Percentiles rank a stretch among this genome's conserved stretches.
These are phyloP conservation scores for Periconia macrospinosa DNA, from an alignment of 2,329 filamentous ascomycete genomes.

Conservation along the genomic window DNA sequence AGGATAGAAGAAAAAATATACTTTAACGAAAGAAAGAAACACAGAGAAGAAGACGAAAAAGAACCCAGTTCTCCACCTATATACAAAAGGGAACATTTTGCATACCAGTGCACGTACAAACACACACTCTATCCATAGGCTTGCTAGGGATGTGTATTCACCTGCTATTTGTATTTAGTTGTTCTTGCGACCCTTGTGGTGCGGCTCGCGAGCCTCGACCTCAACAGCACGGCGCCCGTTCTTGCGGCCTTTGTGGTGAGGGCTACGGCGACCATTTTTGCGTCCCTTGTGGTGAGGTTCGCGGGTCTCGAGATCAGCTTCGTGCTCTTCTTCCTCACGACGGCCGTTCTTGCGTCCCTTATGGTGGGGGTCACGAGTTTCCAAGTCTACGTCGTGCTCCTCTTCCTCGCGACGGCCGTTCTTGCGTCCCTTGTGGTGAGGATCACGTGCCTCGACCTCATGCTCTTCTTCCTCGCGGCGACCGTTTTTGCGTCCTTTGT, in stretches of 20 bases:
- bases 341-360: conserved; percentile 7
- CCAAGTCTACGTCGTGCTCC: background rate
- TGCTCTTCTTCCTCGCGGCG: conserved; percentile 3
- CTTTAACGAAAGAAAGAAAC: background rate
- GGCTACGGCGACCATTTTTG: conserved; percentile 1
- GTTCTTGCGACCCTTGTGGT: background rate
- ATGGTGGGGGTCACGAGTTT: conserved; percentile 1
- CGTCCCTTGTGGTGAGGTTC: background rate
- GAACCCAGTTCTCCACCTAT: background rate
- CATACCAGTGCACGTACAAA: background rate
- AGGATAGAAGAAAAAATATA: background rate
- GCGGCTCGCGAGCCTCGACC: conserved; percentile 1
- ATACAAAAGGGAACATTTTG: background rate
- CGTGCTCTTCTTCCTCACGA: background rate
- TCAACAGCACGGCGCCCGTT: conserved; percentile 1
- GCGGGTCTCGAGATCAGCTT: conserved; percentile 2
- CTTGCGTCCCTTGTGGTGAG: conserved; percentile 3
- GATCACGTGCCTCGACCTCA: conserved; percentile 5
- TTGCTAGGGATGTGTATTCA: background rate
- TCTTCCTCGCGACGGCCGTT: background rate
- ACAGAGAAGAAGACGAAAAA: background rate
- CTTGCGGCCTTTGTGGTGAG: conserved; percentile 2
- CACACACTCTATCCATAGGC: too few species aligned
- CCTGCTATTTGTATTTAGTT: background rate
- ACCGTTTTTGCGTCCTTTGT: conserved; percentile 1